phyloP scores from a whole-genome alignment of 2,329 filamentous ascomycete genomes.

The Pyrenophora graminea region DNA sequence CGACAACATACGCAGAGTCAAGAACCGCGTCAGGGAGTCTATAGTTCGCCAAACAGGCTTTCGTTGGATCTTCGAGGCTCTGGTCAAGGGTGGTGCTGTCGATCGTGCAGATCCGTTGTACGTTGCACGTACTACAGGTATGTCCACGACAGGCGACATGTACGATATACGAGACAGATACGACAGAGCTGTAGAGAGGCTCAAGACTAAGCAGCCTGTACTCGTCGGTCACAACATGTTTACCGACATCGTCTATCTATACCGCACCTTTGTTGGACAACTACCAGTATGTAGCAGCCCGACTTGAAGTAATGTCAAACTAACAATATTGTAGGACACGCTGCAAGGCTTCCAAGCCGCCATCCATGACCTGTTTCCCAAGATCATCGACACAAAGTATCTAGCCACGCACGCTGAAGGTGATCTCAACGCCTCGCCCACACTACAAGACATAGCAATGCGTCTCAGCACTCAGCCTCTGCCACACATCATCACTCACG shows the following conservation, averaged over 20 bases:
- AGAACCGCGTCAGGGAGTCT: conserved; percentile 46
- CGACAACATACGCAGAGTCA: conserved; percentile 43
- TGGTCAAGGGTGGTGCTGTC: conserved; percentile 47
- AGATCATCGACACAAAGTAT: conserved; percentile 67
- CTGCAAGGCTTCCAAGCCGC: conserved; percentile 58
- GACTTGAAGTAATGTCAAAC: neutral
- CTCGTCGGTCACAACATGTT: conserved; percentile 69
- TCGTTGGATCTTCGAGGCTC: conserved; percentile 55
- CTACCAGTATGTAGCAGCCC: conserved; percentile 50
- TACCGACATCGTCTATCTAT: conserved; percentile 66
- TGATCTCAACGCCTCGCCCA: conserved; percentile 55
- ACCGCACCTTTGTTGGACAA: conserved; percentile 63
- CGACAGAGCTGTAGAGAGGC: conserved; percentile 45
- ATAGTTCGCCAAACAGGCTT: conserved; percentile 54
- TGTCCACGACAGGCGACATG: conserved; percentile 40
- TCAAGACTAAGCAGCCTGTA: conserved; percentile 55
- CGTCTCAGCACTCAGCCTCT: conserved; percentile 47
- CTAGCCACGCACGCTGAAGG: conserved; percentile 62
- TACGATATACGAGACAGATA: conserved; percentile 45
- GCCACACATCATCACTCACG: conserved; percentile 48
- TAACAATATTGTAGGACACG: conserved; percentile 31
- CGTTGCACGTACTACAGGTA: conserved; percentile 45
- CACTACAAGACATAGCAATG: conserved; percentile 55
- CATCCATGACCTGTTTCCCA: conserved; percentile 60
- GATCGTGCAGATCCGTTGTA: conserved; percentile 42